Base-by-base conservation (phyloP, 768 basidiomycete genomes). In the Trametes punicea region DNA sequence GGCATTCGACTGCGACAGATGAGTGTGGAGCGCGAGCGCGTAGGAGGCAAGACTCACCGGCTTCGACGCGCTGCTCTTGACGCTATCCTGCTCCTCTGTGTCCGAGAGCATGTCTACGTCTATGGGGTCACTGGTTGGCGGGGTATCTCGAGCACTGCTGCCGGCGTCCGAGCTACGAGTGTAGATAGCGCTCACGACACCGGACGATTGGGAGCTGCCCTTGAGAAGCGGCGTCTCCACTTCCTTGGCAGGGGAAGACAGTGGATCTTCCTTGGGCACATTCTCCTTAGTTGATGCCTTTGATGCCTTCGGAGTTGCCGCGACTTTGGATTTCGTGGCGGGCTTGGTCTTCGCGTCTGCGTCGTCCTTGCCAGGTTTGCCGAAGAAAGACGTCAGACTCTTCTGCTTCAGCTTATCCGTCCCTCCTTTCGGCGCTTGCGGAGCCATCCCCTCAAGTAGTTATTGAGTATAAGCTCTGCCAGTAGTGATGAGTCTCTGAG, bases 121-220 rank as follows among this genome's bases (percentile, higher is more conserved):
- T 54, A 90, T 80, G 26, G 81, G 76, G 54, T 91, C 88, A 60
- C 88, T 91, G 2, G 88, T 88, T 0, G 88, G 88, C 25, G 90
- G 89, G 2, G 87, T 88, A 15, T 80, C 78, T 26, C 71, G 73
- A 36, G 64, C 51, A 60, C 76, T 85, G 47, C 74, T 75, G 18
- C 72, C 74, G 20, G 71, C 73, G 21, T 81, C 81, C 40, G 82
- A 85, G 16, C 76, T 77, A 30, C 65, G 57, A 3, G 74, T 74
- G 56, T 66, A 71, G 8, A 56, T 69, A 21, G 72, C 67, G 46
- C 69, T 71, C 10, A 65, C 66, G 15, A 74, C 71, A 7, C 70
- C 72, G 18, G 79, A 78, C 7, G 79, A 79, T 51, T 68, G 63
- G 4, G 66, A 66, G 47, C 38, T 45, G 23, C 38, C 56, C 60